phyloP scores from a whole-genome alignment of 2,329 filamentous ascomycete species.

The Fusarium chuoi region DNA sequence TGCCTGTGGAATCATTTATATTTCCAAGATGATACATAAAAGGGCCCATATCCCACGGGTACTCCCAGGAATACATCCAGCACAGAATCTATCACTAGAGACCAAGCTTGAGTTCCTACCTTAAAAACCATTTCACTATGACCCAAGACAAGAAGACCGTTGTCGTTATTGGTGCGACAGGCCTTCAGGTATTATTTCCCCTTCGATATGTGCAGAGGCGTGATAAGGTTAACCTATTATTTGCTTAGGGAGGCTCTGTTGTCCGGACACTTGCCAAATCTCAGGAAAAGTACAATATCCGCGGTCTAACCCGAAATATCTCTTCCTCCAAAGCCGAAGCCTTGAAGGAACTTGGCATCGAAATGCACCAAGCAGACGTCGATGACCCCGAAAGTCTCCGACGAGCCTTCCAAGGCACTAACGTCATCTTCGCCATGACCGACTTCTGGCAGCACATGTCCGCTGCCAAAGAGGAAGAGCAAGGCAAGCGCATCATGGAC shows the following conservation, averaged over 20 bases:
- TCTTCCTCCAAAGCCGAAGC: neutral
- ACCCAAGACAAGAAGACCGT: neutral
- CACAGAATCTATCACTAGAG: too few relatives aligned
- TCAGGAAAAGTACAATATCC: neutral
- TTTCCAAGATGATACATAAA: neutral
- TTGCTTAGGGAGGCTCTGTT: neutral
- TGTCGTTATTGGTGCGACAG: neutral
- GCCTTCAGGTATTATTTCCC: neutral
- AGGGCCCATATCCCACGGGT: accelerated
- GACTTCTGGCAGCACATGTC: conserved; percentile 16
- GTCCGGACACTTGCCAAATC: neutral
- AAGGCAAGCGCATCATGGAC: neutral
- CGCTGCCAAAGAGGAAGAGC: neutral
- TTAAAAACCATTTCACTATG: neutral
- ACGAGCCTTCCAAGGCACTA: neutral
- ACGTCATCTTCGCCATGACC: conserved; percentile 5
- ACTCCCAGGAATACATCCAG: accelerated
- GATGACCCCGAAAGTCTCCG: neutral
- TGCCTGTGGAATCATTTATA: neutral
- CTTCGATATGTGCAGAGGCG: accelerated
- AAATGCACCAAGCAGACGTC: neutral
- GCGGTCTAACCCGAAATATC: neutral
- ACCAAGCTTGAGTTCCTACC: accelerated
- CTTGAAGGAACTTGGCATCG: neutral
- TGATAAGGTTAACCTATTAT: accelerated